Base-by-base conservation (phyloP, 768 basidiomycete species). In the Podaxis rugospora region DNA sequence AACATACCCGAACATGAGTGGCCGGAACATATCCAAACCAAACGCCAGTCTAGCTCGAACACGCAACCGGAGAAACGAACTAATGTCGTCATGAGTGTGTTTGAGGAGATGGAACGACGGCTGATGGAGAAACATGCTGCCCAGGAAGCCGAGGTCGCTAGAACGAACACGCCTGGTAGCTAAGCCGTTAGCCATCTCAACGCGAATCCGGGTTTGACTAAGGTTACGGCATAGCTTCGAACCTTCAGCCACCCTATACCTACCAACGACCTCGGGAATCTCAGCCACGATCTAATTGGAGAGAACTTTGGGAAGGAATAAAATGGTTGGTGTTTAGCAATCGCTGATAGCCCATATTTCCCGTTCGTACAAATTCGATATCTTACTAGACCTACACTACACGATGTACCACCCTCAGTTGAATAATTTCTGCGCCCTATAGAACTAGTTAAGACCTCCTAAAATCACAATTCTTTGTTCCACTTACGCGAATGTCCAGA, bases 41-140 rank as follows among this genome's bases (percentile, higher is more conserved):
- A 59, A 7, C 55, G 47, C 6, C 18, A 44, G 36, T 36, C 52
- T n/a, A 35, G 52, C 23, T 32, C 60, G 2, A 59, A 18, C n/a
- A 50, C 67, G 3, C 62, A 61, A 37, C 51, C 28, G 9, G 60
- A 61, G 23, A 66, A 65, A 39, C 65, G 66, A 58, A 74, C 72
- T 56, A 71, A 72, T 10, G 78, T 76, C 2, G 75, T 80, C n/a
- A 62, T 86, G 54, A 82, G 72, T 64, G 89, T 88, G 13, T 93
- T 93, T 68, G 85, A 90, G 65, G 84, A 87, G 72, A 75, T 92
- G 76, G 90, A 91, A 66, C 75, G 77, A 63, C 66, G 75, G 10
- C 71, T 92, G 64, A 71, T 74, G 67, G 75, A 74, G 71, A 89
- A 83, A 67, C 77, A 74, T 36, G 66, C 67, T 62, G 42, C 59